phyloP scores from a whole-genome alignment of 805 yeast genomes.

The Candida dajiaensis region DNA sequence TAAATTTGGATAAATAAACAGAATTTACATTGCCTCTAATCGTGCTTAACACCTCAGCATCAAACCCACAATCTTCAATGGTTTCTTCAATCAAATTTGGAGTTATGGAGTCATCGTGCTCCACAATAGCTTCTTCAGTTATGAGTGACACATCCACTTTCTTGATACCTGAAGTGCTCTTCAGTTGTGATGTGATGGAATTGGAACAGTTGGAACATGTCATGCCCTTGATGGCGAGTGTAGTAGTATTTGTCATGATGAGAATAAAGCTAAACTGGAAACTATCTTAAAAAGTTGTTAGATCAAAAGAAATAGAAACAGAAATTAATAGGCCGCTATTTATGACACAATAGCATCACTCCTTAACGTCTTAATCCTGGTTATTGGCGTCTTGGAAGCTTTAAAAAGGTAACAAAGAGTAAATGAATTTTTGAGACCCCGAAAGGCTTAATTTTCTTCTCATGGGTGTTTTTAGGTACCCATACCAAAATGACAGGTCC shows the following conservation, averaged over 20 bases:
- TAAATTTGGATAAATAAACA: conserved; percentile 10
- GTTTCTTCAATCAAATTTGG: conserved; percentile 35
- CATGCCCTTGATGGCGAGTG: conserved; percentile 54
- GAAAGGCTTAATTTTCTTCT: no score
- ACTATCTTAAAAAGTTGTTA: no score
- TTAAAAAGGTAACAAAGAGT: no score
- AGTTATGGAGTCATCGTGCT: conserved; percentile 33
- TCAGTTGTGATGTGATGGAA: conserved; percentile 55
- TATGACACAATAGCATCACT: no score
- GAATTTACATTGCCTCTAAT: neutral
- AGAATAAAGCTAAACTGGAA: no score
- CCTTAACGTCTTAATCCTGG: no score
- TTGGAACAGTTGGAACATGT: conserved; percentile 85
- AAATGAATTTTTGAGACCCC: no score
- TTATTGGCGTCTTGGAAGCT: no score
- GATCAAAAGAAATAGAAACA: no score
- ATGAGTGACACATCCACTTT: conserved; percentile 62
- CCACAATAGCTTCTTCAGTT: conserved; percentile 65
- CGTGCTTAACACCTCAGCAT: conserved; percentile 11
- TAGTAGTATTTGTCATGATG: conserved; percentile 10
- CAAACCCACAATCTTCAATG: conserved; percentile 68
- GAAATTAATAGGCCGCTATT: no score
- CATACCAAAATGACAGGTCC: no score
- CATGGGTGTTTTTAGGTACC: no score
- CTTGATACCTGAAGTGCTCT: conserved; percentile 42